phyloP scores from a whole-genome alignment of 176 grass and related monocot species.

The Dactylis glomerata region DNA sequence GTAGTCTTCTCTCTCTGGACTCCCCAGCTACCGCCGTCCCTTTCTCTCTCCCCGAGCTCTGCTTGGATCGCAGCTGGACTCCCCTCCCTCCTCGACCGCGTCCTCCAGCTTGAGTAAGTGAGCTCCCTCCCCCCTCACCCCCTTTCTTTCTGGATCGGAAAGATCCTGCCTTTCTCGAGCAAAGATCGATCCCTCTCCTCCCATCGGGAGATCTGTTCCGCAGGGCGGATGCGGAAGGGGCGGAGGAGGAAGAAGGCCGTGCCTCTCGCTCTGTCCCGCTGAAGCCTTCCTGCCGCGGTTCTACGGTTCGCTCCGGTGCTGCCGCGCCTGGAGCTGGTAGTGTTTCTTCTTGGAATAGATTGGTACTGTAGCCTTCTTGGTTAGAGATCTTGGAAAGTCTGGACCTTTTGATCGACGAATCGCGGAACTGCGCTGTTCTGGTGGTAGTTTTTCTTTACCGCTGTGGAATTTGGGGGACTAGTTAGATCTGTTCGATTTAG shows the following conservation, averaged over 20 bases:
- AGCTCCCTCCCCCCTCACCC: neutral
- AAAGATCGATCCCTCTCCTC: slow-evolving; percentile 7
- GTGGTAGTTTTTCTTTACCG: neutral
- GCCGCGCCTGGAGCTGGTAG: neutral
- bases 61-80: slow-evolving; percentile 42
- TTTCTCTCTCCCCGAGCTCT: slow-evolving; percentile 4
- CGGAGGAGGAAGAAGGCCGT: slow-evolving; percentile 40
- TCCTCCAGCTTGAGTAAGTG: slow-evolving; percentile 12
- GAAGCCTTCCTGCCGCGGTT: neutral
- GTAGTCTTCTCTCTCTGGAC: slow-evolving; percentile 1
- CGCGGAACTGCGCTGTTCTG: neutral
- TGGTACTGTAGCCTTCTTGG: neutral
- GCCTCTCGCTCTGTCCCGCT: neutral
- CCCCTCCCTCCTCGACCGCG: neutral
- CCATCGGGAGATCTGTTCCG: neutral
- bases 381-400: slow-evolving; percentile 1
- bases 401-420: neutral
- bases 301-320: neutral
- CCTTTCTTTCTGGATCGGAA: slow-evolving; percentile 21
- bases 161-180: slow-evolving; percentile 25
- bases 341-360: neutral
- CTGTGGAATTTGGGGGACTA: neutral
- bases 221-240: slow-evolving; percentile 40
- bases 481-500: neutral
- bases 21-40: slow-evolving; percentile 33